Evolutionary conservation across 2,329 filamentous ascomycete species (phyloP).

Genomic region (Neurospora sp.): DNA sequence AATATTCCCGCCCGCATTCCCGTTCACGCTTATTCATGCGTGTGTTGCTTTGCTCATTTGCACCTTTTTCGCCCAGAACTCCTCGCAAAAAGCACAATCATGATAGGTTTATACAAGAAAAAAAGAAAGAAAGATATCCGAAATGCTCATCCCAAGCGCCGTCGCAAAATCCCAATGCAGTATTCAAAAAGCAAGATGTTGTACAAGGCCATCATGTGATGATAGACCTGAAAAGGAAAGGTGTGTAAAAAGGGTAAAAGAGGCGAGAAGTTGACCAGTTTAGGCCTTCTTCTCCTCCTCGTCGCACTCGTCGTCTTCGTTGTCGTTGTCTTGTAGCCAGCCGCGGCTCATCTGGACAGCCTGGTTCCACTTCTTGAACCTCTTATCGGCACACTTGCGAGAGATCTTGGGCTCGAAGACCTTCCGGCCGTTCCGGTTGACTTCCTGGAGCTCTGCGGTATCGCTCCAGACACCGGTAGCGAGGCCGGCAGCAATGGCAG

Average conservation of each 20-base stretch:
- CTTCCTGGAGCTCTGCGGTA: slow-evolving; percentile 61
- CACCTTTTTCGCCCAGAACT: neutral
- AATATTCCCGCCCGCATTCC: neutral
- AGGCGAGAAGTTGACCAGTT: neutral
- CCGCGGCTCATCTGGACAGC: slow-evolving; percentile 50
- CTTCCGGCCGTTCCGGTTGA: slow-evolving; percentile 60
- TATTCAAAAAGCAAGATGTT: neutral
- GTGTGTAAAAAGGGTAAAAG: neutral
- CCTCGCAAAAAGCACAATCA: neutral
- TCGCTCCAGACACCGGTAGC: slow-evolving; percentile 69
- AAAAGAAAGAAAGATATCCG: neutral
- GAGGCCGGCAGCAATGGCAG: slow-evolving; percentile 82
- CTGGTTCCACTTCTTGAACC: slow-evolving; percentile 45
- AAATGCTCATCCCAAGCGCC: neutral
- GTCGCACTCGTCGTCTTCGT: slow-evolving; percentile 13
- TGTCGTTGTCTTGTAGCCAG: slow-evolving; percentile 34
- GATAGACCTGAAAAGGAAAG: neutral
- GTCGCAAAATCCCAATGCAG: neutral
- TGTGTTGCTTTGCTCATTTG: neutral
- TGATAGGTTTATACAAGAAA: neutral
- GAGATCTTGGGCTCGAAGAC: slow-evolving; percentile 60
- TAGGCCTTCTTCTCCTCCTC: neutral
- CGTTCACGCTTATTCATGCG: neutral
- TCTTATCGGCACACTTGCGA: slow-evolving; percentile 27
- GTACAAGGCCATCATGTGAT: neutral